Conservation (phyloP, 2,329 filamentous ascomycete genomes). For the Pseudonectria foliicola region DNA sequence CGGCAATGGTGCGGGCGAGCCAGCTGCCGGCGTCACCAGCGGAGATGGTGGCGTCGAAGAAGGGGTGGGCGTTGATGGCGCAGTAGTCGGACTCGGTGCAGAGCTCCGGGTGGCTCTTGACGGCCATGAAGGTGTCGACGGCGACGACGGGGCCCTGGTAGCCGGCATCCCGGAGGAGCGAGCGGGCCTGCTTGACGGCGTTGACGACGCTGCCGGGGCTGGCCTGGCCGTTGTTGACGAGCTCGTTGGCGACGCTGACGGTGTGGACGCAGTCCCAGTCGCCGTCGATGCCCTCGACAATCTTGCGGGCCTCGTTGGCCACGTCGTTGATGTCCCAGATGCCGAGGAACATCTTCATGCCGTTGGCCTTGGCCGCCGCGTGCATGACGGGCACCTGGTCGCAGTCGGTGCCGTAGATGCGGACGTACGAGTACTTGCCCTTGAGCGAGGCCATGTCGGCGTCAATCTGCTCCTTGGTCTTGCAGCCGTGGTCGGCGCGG, state of each 20-base stretch:
- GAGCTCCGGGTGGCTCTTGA: conserved; percentile 59
- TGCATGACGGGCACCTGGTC: conserved; percentile 60
- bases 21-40: conserved; percentile 61
- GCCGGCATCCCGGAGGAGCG: conserved; percentile 51
- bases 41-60: conserved; percentile 62
- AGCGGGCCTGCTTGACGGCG: conserved; percentile 51
- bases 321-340: conserved; percentile 59
- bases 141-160: conserved; percentile 69
- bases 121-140: conserved; percentile 69
- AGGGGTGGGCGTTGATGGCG: conserved; percentile 76
- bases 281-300: conserved; percentile 51
- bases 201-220: conserved; percentile 47
- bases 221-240: conserved; percentile 58
- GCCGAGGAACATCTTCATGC: conserved; percentile 67
- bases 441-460: conserved; percentile 53
- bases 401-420: conserved; percentile 77
- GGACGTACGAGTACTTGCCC: conserved; percentile 53
- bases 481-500: conserved; percentile 54
- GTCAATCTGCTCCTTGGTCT: conserved; percentile 54
- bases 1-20: conserved; percentile 48
- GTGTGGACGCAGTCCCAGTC: conserved; percentile 66
- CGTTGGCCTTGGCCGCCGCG: conserved; percentile 54
- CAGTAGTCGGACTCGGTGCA: conserved; percentile 71
- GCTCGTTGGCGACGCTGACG: conserved; percentile 74
- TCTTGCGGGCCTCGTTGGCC: conserved; percentile 47